Percentiles rank a stretch among this genome's conserved stretches.
phyloP scores from a whole-genome alignment of 2,329 filamentous ascomycete species.

The Cladosporium phlei region DNA sequence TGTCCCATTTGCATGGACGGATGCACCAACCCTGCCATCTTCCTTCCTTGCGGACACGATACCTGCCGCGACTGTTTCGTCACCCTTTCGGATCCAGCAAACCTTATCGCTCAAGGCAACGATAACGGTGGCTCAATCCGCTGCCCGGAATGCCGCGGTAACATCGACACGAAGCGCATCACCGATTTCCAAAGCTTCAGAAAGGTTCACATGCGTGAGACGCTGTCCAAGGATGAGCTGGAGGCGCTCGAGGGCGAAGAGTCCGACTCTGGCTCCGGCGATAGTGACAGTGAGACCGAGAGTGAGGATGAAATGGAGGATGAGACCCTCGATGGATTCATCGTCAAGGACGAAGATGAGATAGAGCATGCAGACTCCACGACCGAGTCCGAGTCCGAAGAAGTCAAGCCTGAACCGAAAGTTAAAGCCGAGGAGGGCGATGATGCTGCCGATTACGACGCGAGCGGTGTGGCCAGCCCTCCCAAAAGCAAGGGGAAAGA shows the following conservation, averaged over 20 bases:
- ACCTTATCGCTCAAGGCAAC: conserved; percentile 55
- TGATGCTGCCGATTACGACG: conserved; percentile 15
- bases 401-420: conserved; percentile 12
- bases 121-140: conserved; percentile 51
- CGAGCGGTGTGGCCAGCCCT: conserved; percentile 15
- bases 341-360: conserved; percentile 46
- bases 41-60: conserved; percentile 78
- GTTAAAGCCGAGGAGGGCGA: conserved; percentile 18
- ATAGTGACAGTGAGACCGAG: conserved; percentile 41
- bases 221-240: conserved; percentile 33
- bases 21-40: conserved; percentile 68
- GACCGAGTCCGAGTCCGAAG: conserved; percentile 24
- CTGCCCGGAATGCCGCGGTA: conserved; percentile 72
- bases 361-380: conserved; percentile 25
- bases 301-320: conserved; percentile 46
- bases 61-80: conserved; percentile 73
- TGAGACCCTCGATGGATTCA: conserved; percentile 50
- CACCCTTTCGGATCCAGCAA: conserved; percentile 59
- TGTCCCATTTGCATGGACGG: conserved; percentile 80
- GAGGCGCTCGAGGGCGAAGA: conserved; percentile 30
- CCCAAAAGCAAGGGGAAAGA: conserved; percentile 7
- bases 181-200: conserved; percentile 72
- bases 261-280: conserved; percentile 30
- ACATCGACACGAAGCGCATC: conserved; percentile 62
- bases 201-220: conserved; percentile 62